Evolutionary conservation across 106 monocot species (phyloP).

Genomic region (Dioscorea alata): DNA sequence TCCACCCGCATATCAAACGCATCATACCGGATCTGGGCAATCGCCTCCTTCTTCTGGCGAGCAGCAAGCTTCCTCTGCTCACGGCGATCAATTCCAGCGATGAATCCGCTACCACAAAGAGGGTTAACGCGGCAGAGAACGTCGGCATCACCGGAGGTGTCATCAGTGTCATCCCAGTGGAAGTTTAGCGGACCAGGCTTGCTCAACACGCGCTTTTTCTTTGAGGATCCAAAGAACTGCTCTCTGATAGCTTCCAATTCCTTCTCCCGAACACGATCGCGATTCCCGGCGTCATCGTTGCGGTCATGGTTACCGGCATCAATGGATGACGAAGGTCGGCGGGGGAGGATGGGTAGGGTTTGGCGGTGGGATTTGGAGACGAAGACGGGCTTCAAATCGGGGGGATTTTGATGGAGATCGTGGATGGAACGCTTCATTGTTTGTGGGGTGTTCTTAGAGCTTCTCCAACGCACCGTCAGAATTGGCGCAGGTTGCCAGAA

Average conservation of each 20-base stretch:
- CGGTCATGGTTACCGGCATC: no score
- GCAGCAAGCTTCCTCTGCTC: constrained; percentile 97
- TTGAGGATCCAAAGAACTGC: constrained; percentile 91
- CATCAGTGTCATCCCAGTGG: constrained; percentile 99
- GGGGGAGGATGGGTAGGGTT: no score
- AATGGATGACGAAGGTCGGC: no score
- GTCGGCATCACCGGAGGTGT: constrained; percentile 94
- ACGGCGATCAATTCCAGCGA: constrained; percentile 77
- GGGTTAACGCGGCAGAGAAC: constrained; percentile 70
- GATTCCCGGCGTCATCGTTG: no score
- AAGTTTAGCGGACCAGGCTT: constrained; percentile 92
- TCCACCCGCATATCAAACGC: constrained; percentile 96
- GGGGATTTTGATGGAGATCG: no score
- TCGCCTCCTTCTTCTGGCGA: constrained; percentile 61
- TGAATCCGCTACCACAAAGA: constrained; percentile 81
- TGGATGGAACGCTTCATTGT: no score
- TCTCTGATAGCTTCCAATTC: constrained; percentile 89
- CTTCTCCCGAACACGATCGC: constrained; percentile 81
- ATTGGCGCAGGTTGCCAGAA: no score
- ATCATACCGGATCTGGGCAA: constrained; percentile 55
- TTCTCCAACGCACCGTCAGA: no score
- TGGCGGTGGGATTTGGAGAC: no score
- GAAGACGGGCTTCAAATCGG: no score
- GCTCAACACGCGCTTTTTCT: constrained; percentile 89
- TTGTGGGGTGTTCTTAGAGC: no score